Base-by-base conservation (phyloP, 257 asterid species). In the Solanum chiquidenum region DNA sequence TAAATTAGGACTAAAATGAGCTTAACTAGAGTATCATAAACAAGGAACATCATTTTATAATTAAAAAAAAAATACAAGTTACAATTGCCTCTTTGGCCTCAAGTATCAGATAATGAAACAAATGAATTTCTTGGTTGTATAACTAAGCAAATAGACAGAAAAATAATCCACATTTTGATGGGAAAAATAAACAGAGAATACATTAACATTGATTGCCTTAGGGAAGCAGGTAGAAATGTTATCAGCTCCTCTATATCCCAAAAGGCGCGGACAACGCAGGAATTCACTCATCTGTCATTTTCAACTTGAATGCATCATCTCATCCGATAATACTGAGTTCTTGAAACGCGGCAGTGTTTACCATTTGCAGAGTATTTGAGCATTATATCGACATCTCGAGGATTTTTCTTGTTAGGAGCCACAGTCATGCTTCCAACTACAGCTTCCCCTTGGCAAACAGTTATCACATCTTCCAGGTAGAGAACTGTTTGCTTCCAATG, bases 401-500 rank as follows among this genome's bases (percentile, higher is more conserved):
- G 98, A 86, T 97, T 97, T 91, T 95, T 96, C 96, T 96, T 93
- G 91, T 97, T 97, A 49, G 94, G 98, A 25, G 98, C 89, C 86
- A 97, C 98, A 0, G 95, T 92, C 93, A 97, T 69, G 87, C 91
- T 91, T 40, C 99, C 99, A 1, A 42, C 83, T 72, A 97, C 58
- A 9, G 97, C 87, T 92, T 97, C 99, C 88, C 99, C 99, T 91
- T 94, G 87, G 89, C 99, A 96, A 52, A 97, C 86, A 21, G 96
- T 93, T 49, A 97, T 86, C 90, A 94, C 98, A 29, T 97, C 99
- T 90, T 97, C 99, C 14, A 97, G 95, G 95, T 97, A 96, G 1
- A 97, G 94, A 16, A 97, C 95, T 0, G 99, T 96, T 89, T 96
- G 99, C 89, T 97, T 97, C 99, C 99, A 97, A 90, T 97, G 99